Conservation (phyloP, 352 stramenopile species). For the Phytophthora capsici region DNA sequence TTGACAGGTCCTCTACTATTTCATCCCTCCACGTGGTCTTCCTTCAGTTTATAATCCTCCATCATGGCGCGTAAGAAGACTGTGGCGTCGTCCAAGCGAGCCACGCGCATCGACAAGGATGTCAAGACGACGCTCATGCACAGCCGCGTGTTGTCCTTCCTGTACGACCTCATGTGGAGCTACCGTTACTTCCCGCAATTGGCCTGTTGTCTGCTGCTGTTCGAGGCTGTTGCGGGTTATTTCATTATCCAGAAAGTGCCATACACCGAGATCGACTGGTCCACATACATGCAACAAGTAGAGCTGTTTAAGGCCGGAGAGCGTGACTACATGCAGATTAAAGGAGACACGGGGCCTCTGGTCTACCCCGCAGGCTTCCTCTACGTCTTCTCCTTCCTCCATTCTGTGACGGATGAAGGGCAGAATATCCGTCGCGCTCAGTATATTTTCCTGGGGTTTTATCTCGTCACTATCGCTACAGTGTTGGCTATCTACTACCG, state of each 20-base stretch:
- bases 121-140: slow-evolving; percentile 79
- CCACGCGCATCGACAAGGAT: slow-evolving; percentile 89
- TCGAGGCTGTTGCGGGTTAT: slow-evolving; percentile 67
- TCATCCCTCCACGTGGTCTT: slow-evolving; percentile 27
- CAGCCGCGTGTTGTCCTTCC: slow-evolving; percentile 69
- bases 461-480: slow-evolving; percentile 91
- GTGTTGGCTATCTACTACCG: slow-evolving; percentile 92
- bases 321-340: slow-evolving; percentile 96
- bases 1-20: slow-evolving; percentile 3
- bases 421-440: slow-evolving; percentile 91
- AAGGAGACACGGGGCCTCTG: slow-evolving; percentile 95
- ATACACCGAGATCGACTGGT: slow-evolving; percentile 99
- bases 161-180: slow-evolving; percentile 89
- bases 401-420: slow-evolving; percentile 89
- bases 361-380: slow-evolving; percentile 99
- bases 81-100: slow-evolving; percentile 35
- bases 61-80: slow-evolving; percentile 42
- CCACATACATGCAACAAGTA: slow-evolving; percentile 99
- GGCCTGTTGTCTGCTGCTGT: slow-evolving; percentile 58
- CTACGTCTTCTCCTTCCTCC: slow-evolving; percentile 96
- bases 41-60: slow-evolving; percentile 6
- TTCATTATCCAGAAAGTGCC: slow-evolving; percentile 85
- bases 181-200: slow-evolving; percentile 85
- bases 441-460: slow-evolving; percentile 95
- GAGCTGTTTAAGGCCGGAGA: slow-evolving; percentile 93